These are phyloP conservation scores for Colletotrichum cordylinicola DNA, from an alignment of 2,329 filamentous ascomycete species.

Conservation along the genomic window DNA sequence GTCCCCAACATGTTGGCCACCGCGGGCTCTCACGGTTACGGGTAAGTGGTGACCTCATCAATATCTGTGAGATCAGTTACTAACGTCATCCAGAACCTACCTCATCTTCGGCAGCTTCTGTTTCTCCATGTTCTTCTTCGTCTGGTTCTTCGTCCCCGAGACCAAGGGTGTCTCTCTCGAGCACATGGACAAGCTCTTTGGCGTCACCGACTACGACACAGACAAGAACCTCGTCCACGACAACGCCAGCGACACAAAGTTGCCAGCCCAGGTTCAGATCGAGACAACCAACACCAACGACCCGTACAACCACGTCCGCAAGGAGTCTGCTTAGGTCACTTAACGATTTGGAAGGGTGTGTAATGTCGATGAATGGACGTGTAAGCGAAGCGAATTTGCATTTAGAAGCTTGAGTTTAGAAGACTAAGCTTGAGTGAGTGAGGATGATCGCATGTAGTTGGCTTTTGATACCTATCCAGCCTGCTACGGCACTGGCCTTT, in stretches of 20 bases:
- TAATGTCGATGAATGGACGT: neutral
- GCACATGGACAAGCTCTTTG: constrained; percentile 24
- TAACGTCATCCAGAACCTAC: constrained; percentile 51
- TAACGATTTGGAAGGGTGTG: neutral
- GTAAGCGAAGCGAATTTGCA: neutral
- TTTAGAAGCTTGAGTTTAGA: neutral
- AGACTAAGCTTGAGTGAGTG: neutral
- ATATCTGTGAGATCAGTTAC: neutral
- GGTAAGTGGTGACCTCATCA: constrained; percentile 21
- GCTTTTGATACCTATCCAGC: constrained; percentile 20
- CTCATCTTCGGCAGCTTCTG: constrained; percentile 70
- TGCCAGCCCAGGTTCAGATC: constrained; percentile 5
- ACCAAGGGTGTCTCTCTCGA: constrained; percentile 57
- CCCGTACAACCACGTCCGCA: constrained; percentile 17
- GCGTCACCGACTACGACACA: constrained; percentile 16
- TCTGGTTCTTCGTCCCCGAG: constrained; percentile 68
- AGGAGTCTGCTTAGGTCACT: constrained; percentile 3
- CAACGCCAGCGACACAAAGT: constrained; percentile 17
- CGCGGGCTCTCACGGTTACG: constrained; percentile 41
- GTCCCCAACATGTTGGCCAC: constrained; percentile 68
- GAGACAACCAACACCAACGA: constrained; percentile 12
- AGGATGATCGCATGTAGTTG: neutral
- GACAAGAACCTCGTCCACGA: constrained; percentile 12
- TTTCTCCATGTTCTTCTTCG: constrained; percentile 66
- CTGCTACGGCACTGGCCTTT: neutral